Base-by-base conservation (phyloP, 176 grass and related monocot genomes). In the sorghum (Sorghum bicolor) region DNA sequence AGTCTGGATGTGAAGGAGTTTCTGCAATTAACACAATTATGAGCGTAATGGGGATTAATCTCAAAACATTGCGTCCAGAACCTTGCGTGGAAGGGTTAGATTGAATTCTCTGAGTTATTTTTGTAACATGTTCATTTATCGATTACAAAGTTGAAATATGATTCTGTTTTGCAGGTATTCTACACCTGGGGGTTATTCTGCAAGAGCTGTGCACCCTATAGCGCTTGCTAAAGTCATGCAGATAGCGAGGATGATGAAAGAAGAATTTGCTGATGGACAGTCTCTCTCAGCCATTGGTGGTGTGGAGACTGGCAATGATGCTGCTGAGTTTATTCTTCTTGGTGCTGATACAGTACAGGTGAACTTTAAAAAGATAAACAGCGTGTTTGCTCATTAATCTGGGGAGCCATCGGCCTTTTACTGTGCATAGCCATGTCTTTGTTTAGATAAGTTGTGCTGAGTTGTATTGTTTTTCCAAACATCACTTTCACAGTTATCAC, bases 311-410 rank as follows among this genome's bases (percentile, higher is more conserved):
- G 96, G 96, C 43, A 91, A 83, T 44, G 93, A 96, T 85, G 89
- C 93, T 70, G 96, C 93, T 40, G 96, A 99, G 53, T 94, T 99
- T 87, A 86, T 99, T 91, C 88, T 99, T 24, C 86, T 99, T 39
- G 96, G 96, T 15, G 89, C 89, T 87, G 92, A 96, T 93, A 99
- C 93, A 61, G 96, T 99, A 84, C 96, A 99, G 89, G 96, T 99
- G 63, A 83, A 64, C 32, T 60, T n/a, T n/a, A 40, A 62, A 24
- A 33, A 37, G 5, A 36, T 68, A 82, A 15, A 17, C 40, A 65
- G 19, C 12, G 6, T 67, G 20, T 76, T 75, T 83, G n/a, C n/a
- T 38, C 39, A 73, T 41, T 53, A 53, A 74, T 74, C 6, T 12
- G 9, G 52, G n/a, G 6, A 73, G 41, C 57, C 8, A 76, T 62